Evolutionary conservation across 2,329 filamentous ascomycete species (phyloP).

Genomic region (Arthrobotrys megalospora): DNA sequence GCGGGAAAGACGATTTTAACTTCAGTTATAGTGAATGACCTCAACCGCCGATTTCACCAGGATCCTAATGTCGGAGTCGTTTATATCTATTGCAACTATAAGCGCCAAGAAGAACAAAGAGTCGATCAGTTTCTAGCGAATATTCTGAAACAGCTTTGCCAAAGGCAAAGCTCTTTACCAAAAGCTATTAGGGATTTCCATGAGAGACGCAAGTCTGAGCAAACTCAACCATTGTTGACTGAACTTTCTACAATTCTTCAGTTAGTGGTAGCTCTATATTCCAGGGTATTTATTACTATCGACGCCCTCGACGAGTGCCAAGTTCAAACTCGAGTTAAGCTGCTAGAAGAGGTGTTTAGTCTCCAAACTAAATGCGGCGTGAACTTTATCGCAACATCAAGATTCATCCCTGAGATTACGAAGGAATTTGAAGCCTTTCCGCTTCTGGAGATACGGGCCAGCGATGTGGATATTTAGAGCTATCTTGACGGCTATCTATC

Average conservation of each 20-base stretch:
- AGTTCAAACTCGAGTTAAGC: neutral
- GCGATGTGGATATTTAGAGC: neutral
- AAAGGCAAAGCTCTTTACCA: neutral
- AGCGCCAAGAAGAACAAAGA: neutral
- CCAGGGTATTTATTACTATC: constrained; percentile 10
- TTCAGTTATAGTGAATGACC: neutral
- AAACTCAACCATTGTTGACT: neutral
- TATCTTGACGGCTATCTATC: constrained; percentile 3
- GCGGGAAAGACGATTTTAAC: constrained; percentile 29
- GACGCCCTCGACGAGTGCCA: constrained; percentile 31
- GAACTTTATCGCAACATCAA: neutral
- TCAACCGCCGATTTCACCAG: neutral
- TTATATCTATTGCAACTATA: constrained; percentile 22
- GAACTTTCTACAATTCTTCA: neutral
- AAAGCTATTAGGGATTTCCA: neutral
- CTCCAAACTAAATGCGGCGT: neutral
- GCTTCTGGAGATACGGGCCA: neutral
- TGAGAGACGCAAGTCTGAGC: neutral
- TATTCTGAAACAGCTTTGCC: constrained; percentile 1
- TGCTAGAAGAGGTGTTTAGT: neutral
- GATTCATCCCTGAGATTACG: constrained; percentile 6
- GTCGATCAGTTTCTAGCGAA: neutral
- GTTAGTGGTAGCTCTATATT: neutral
- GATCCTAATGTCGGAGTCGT: neutral
- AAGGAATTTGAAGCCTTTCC: neutral